Base-by-base conservation (phyloP, 345 rosid genomes). In the Kernera saxatilis region DNA sequence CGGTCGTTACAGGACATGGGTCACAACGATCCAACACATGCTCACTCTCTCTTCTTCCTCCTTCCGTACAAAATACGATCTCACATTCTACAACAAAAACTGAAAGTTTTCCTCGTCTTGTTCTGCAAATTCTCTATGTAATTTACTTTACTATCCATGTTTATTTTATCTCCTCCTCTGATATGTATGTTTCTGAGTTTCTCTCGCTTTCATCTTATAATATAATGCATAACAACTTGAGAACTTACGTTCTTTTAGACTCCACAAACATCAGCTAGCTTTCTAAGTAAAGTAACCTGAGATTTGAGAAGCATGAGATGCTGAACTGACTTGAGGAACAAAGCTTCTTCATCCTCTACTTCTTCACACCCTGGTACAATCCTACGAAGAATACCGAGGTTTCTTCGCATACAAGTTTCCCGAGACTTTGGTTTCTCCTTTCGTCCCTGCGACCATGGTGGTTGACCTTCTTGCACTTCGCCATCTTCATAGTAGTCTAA, bases 1-100 rank as follows among this genome's bases (percentile, higher is more conserved):
- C 72, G 70, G 63, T 83, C 83, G 70, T 11, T 93, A 87, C 80
- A 86, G 80, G 79, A 83, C 67, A 30, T 91, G 97, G 99, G 86
- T 91, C 11, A 62, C 82, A 2, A 75, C 97, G 33, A 83, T 89
- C 70, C 81, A 81, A 62, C 90, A 81, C 60, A 79, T 94, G 89
- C 91, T 94, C 51, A 71, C 72, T 74, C 79, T 86, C 67, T 89
- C 93, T 45, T 44, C 85, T 78, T 83, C 94, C 43, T 66, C 73
- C 8, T 33, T 86, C 44, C 74, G 64, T 36, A 29, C 80, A 58
- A 87, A 86, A 22, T 80, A 81, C 48, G 72, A 84, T 52, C 83
- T 83, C 70, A 84, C 80, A 26, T 82, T 77, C 80, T 70, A 75
- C 71, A 77, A 77, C 67, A 87, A 75, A 69, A 68, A 53, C 12